These are phyloP conservation scores for Nannizziopsis barbatae DNA, from an alignment of 2,329 filamentous ascomycete genomes.

Conservation along the genomic window DNA sequence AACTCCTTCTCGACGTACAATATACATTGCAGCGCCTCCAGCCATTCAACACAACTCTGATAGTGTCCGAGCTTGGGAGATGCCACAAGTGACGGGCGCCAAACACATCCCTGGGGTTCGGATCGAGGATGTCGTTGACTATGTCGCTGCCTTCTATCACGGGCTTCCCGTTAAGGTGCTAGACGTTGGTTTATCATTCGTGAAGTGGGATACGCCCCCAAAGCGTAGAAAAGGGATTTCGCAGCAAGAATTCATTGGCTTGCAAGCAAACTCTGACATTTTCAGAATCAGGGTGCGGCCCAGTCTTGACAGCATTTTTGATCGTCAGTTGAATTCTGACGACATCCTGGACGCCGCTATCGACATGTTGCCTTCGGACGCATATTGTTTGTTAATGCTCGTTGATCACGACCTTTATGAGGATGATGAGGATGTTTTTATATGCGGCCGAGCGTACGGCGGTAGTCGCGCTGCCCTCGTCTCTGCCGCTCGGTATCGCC, in stretches of 20 bases:
- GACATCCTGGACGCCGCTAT: conserved; percentile 51
- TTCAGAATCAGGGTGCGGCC: conserved; percentile 44
- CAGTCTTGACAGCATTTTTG: conserved; percentile 39
- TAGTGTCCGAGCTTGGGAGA: background rate
- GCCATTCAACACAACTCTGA: conserved; percentile 20
- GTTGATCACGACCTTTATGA: conserved; percentile 55
- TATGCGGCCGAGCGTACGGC: conserved; percentile 56
- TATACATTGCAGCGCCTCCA: conserved; percentile 47
- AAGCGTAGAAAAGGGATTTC: background rate
- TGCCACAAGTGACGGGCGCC: conserved; percentile 17
- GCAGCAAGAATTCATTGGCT: conserved; percentile 34
- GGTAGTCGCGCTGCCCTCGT: conserved; percentile 52
- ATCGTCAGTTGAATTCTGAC: conserved; percentile 42
- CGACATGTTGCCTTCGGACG: conserved; percentile 44
- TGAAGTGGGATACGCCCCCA: conserved; percentile 34
- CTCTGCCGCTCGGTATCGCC: conserved; percentile 51
- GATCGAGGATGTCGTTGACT: conserved; percentile 30
- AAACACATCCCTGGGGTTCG: conserved; percentile 13
- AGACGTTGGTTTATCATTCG: conserved; percentile 35
- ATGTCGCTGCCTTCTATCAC: conserved; percentile 44
- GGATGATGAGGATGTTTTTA: conserved; percentile 54
- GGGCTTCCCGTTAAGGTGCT: conserved; percentile 42
- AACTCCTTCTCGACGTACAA: conserved; percentile 34
- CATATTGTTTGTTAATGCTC: conserved; percentile 48
- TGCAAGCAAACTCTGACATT: conserved; percentile 30